Base-by-base conservation (phyloP, 2,329 filamentous ascomycete species). In the Verticillium dahliae region DNA sequence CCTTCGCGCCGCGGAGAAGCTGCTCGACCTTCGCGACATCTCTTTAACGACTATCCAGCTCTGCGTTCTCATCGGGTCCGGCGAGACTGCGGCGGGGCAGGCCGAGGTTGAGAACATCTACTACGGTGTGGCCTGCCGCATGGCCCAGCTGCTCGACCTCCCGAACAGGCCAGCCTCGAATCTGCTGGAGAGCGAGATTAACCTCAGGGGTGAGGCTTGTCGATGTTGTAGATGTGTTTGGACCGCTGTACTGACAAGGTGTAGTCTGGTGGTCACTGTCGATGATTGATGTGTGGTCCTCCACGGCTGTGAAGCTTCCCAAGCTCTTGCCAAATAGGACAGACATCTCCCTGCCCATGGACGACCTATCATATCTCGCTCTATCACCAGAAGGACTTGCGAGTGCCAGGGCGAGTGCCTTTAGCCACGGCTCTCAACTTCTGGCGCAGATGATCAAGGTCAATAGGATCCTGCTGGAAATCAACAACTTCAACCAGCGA, bases 401-500 rank as follows among this genome's bases (percentile, higher is more conserved):
- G 3, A 18, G 59, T 57, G 14, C 35, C 15, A 55, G 18, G 35
- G 34, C 38, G 52, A 58, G 41, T 34, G 39, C 60, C 14, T 61
- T 61, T 14, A 54, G 56, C 31, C 63, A 64, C 35, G 61, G 62
- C 41, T 69, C 65, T 38, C 70, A 69, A n/a, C 66, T 70, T 3
- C 65, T 74, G 6, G 72, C 74, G 6, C 63, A 70, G 57, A 68
- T 70, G 68, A 62, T 70, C 52, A 66, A 64, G 60, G 65, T 71
- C 22, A 70, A 70, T 50, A 60, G 63, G 18, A 65, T 80, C n/a
- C 70, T 80, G 14, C 67, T 72, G 4, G 69, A 74, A 41, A 74
- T 80, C 60, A 75, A 78, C 62, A 72, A 75, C 54, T 66, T 78
- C 58, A 78, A 78, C 60, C 68, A 71, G 55, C 60, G 64, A 14